Conservation (phyloP, 106 monocot genomes). For the Acanthochlamys bracteata region DNA sequence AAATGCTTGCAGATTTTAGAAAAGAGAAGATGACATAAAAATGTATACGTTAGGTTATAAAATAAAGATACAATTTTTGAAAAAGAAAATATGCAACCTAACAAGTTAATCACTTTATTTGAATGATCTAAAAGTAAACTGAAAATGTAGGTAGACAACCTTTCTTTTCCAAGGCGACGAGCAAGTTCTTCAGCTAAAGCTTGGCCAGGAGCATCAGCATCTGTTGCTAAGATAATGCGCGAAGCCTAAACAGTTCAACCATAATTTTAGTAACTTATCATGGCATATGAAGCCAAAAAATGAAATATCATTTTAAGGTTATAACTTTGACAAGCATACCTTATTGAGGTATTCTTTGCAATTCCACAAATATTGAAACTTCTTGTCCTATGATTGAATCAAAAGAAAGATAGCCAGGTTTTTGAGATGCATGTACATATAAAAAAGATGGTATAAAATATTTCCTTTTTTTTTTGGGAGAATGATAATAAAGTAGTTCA, state of each 20-base stretch:
- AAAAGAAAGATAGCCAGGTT: background rate
- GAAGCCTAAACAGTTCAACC: constrained; percentile 21
- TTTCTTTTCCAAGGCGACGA: constrained; percentile 50
- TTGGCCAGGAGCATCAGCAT: constrained; percentile 39
- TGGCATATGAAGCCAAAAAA: background rate
- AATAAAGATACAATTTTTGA: background rate
- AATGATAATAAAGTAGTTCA: too few relatives aligned
- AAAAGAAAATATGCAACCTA: background rate
- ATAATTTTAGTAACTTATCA: background rate
- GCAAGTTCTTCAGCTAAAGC: constrained; percentile 46
- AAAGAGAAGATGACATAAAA: background rate
- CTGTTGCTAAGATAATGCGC: constrained; percentile 41
- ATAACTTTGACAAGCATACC: constrained; percentile 10
- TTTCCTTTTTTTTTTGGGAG: too few relatives aligned
- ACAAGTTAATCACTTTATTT: background rate
- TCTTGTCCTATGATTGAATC: constrained; percentile 22
- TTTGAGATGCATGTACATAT: background rate
- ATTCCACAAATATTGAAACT: constrained; percentile 35
- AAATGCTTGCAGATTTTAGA: background rate
- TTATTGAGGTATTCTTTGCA: constrained; percentile 32
- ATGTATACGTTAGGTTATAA: background rate
- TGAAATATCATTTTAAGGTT: background rate
- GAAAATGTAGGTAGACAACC: constrained; percentile 9
- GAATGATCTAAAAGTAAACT: background rate
- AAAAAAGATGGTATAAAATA: background rate